Percentiles rank a stretch among this genome's conserved stretches.
These are phyloP conservation scores for Cryptococcus sp. DNA, from an alignment of 1,284 basidiomycete species.

Conservation along the genomic window DNA sequence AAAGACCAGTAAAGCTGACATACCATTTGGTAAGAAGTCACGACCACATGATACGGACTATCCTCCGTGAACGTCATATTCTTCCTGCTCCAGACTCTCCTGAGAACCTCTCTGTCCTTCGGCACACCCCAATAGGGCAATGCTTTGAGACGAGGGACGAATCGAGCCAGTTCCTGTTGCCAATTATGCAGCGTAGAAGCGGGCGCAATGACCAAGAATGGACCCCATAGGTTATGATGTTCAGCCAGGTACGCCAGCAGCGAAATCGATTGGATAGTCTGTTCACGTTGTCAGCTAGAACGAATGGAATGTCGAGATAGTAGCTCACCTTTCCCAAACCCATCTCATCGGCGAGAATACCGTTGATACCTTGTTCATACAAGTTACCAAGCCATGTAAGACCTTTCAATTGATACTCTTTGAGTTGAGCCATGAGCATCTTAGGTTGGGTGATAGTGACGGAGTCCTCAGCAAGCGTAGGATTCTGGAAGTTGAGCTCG, in stretches of 20 bases:
- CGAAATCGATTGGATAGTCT: constrained; percentile 99
- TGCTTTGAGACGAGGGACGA: constrained; percentile 90
- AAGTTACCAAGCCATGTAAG: constrained; percentile 97
- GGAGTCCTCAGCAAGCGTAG: constrained; percentile 82
- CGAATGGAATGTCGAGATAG: background rate
- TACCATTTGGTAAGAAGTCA: constrained; percentile 95
- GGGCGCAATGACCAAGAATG: constrained; percentile 98
- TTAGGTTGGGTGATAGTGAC: constrained; percentile 86
- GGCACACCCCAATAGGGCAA: constrained; percentile 98
- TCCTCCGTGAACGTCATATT: constrained; percentile 93
- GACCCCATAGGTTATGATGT: constrained; percentile 98
- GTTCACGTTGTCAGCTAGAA: background rate
- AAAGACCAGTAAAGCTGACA: constrained; percentile 24
- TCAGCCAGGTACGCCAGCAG: constrained; percentile 95
- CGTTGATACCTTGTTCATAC: constrained; percentile 99
- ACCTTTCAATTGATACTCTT: constrained; percentile 98
- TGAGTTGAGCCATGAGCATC: constrained; percentile 94
- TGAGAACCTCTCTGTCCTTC: constrained; percentile 88
- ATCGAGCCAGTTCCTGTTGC: constrained; percentile 97
- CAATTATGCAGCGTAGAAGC: constrained; percentile 98
- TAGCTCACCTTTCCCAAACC: constrained; percentile 76
- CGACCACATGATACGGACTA: constrained; percentile 92
- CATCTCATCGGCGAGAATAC: constrained; percentile 98
- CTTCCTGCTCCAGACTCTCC: constrained; percentile 99
- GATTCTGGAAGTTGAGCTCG: constrained; percentile 99